Evolutionary conservation across 257 asterid species (phyloP).

Genomic region (Nicotiana sylvestris): DNA sequence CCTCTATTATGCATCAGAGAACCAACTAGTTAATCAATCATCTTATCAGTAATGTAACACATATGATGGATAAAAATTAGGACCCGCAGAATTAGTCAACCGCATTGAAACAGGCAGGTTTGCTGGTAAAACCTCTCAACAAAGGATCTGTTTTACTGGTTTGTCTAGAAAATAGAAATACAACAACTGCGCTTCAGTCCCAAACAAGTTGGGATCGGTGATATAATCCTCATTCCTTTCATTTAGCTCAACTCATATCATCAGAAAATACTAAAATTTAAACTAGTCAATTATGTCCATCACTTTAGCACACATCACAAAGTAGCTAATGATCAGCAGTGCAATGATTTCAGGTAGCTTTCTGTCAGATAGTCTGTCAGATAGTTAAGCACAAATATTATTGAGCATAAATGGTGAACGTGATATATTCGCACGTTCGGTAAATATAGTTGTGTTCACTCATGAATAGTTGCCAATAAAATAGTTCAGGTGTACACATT

Average conservation of each 20-base stretch:
- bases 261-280: not conserved
- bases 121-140: not conserved
- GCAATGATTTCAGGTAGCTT: not conserved
- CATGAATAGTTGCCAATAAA: not conserved
- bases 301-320: conserved; percentile 1
- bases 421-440: not conserved
- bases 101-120: not conserved
- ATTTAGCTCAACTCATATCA: too few relatives aligned
- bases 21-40: not conserved
- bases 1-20: not conserved
- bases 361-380: not conserved
- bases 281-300: not conserved
- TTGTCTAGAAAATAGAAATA: not conserved
- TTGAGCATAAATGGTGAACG: not conserved
- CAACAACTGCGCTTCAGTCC: not conserved
- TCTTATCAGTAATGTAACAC: not conserved
- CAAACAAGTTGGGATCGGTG: too few relatives aligned
- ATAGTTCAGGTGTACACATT: not conserved
- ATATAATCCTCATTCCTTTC: too few relatives aligned
- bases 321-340: not conserved
- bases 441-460: not conserved
- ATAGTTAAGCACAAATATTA: not conserved
- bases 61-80: not conserved
- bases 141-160: not conserved
- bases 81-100: not conserved